Base-by-base conservation (phyloP, 2,329 filamentous ascomycete species). In the Fusarium nelsonii region DNA sequence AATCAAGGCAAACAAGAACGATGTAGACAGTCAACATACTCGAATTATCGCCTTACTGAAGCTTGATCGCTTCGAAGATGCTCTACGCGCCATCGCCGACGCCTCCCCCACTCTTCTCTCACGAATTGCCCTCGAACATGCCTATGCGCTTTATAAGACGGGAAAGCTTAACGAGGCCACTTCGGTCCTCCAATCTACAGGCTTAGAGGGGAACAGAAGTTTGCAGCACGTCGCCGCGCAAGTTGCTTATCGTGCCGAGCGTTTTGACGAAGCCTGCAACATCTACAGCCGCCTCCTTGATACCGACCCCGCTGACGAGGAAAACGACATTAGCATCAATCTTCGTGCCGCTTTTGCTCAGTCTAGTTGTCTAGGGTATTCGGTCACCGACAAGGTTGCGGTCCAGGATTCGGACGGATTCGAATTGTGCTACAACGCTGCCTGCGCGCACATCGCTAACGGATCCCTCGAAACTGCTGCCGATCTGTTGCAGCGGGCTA, bases 121-220 rank as follows among this genome's bases (percentile, higher is more conserved):
- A 39, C 80, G 81, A 59, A 92, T 90, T 70, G 75, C 81, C 16
- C 83, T 94, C 43, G 92, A 94, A 78, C 90, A 90, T 76, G 88
- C 91, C 3, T 97, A 97, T 81, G 90, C 91, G n/a, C 84, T 94
- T 20, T 97, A 96, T 81, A 96, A 94, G 82, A 86, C 88, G 1
- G 91, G 92, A 26, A 84, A 89, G 68, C 85, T 93, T 2, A 82
- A 85, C 20, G 89, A 90, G 58, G 92, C 92, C n/a, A 84, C 86
- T 28, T 78, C 76, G 3, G 66, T 81, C 16, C 74, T 86, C 18
- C 73, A 79, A 16, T 70, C 81, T 12, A 70, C 69, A 12, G 74
- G 75, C 9, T 28, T 75, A 26, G 58, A 74, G 5, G 71, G 81
- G 9, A 70, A 50, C 65, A 76, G 79, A 51, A 77, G 77, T 67